These are phyloP conservation scores for Lantana camara DNA, from an alignment of 257 asterid genomes.

Conservation along the genomic window DNA sequence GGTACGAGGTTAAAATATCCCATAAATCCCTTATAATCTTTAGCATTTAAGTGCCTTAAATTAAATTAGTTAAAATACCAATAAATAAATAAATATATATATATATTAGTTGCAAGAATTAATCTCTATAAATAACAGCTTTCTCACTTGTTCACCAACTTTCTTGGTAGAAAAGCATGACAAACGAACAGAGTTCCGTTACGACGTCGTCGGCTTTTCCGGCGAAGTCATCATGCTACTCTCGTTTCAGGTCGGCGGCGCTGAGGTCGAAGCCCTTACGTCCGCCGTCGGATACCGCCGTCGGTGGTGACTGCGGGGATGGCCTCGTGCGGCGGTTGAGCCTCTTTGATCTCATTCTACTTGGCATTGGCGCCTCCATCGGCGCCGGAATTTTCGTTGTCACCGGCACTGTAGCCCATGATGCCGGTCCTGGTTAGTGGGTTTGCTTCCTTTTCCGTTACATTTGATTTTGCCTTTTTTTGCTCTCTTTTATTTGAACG, in stretches of 20 bases:
- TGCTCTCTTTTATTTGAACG: neutral
- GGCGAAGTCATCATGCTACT: constrained; percentile 46
- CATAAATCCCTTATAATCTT: too few relatives aligned
- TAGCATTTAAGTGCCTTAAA: too few relatives aligned
- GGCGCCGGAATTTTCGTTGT: constrained; percentile 97
- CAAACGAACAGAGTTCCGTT: constrained; percentile 24
- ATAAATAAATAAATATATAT: too few relatives aligned
- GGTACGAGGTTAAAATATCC: too few relatives aligned
- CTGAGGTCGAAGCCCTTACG: constrained; percentile 60
- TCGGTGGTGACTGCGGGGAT: constrained; percentile 47
- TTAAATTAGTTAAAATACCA: too few relatives aligned
- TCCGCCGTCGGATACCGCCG: constrained; percentile 42
- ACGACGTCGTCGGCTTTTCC: constrained; percentile 41
- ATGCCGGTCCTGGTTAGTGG: constrained; percentile 89
- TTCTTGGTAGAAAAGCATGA: constrained; percentile 1
- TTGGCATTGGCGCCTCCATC: constrained; percentile 95
- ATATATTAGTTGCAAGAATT: too few relatives aligned
- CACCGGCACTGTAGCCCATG: constrained; percentile 97
- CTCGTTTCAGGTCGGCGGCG: constrained; percentile 81
- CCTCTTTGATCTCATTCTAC: constrained; percentile 74
- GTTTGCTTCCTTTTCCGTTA: neutral
- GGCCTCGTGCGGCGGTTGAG: constrained; percentile 80
- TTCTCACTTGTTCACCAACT: neutral
- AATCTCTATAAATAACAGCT: too few relatives aligned
- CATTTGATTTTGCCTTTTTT: neutral